Base-by-base conservation (phyloP, 352 stramenopile species). In the Phytopythium mirpurense region DNA sequence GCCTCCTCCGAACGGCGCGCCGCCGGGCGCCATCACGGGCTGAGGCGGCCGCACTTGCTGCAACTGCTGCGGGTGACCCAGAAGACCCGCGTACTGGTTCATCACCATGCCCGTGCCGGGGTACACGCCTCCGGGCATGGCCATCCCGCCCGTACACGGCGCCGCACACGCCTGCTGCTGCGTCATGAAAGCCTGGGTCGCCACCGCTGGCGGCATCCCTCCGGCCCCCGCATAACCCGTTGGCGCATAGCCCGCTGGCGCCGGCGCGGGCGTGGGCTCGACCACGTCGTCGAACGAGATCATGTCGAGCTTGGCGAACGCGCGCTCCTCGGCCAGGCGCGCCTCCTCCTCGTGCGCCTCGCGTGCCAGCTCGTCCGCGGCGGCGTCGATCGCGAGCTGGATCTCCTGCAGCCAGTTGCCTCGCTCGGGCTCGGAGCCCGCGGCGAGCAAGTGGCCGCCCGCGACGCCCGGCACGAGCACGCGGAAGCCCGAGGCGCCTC, bases 341-440 rank as follows among this genome's bases (percentile, higher is more conserved):
- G 65, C 68, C 51, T 90, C 76, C 40, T 88, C 78, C 34, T 88
- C 67, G 14, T 73, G 68, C 37, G 70, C 68, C 53, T 83, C 67
- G 16, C 63, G 62, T 9, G 60, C 67, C 11, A 67, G 27, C 27
- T 78, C 64, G 16, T 78, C 61, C 23, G 64, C 51, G 41, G 71
- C 67, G 10, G 62, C 59, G 21, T 78, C 67, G 34, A 92, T 85
- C 4, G 69, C 65, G 67, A 81, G 85, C 45, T 92, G 81, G 41
- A 92, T 68, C 44, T 90, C 81, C 45, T 88, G 74, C 10, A 89
- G 55, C 81, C 81, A 92, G 52, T 88, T 92, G 24, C 74, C 70
- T 18, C 81, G 81, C 58, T 92, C 81, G n/a, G 72, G 59, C 31
- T 92, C 81, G 3, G 68, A 83, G 1, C 61, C 74, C 2, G 71